Evolutionary conservation across 208 protist species (phyloP).

Genomic region (Willaertia magna): DNA sequence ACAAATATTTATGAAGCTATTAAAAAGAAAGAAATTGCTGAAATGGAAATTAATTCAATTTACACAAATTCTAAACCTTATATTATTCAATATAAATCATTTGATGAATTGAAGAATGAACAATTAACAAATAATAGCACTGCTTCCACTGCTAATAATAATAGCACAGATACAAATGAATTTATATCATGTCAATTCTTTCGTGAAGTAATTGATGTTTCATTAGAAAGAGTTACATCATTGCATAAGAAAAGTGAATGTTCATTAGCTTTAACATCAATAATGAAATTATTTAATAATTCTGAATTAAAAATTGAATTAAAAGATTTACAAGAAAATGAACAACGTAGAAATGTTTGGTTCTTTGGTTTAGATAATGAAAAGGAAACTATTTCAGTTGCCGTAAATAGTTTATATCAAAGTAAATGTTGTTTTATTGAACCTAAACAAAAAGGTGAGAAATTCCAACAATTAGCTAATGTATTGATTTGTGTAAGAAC

Average conservation of each 20-base stretch:
- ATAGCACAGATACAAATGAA: not conserved
- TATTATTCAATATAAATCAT: not conserved
- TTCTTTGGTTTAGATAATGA: constrained; percentile 9
- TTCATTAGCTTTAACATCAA: not conserved
- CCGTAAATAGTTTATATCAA: not conserved
- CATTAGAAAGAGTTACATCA: not conserved
- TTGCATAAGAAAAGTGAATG: not conserved
- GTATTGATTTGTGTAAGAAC: not conserved
- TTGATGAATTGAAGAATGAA: too few relatives aligned
- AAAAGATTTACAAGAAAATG: not conserved
- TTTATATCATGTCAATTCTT: not conserved
- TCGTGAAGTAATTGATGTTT: not conserved
- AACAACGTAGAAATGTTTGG: constrained; percentile 1
- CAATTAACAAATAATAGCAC: not conserved
- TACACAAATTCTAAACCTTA: not conserved
- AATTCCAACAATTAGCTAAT: not conserved
- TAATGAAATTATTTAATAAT: not conserved
- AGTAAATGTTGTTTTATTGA: not conserved
- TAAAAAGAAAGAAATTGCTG: not conserved
- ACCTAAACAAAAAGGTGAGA: not conserved
- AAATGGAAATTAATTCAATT: not conserved
- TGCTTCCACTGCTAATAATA: not conserved
- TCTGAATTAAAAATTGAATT: not conserved
- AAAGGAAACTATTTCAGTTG: not conserved
- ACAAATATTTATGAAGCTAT: not conserved